phyloP scores from a whole-genome alignment of 306 rosid genomes.

The Cucurbita moschata region DNA sequence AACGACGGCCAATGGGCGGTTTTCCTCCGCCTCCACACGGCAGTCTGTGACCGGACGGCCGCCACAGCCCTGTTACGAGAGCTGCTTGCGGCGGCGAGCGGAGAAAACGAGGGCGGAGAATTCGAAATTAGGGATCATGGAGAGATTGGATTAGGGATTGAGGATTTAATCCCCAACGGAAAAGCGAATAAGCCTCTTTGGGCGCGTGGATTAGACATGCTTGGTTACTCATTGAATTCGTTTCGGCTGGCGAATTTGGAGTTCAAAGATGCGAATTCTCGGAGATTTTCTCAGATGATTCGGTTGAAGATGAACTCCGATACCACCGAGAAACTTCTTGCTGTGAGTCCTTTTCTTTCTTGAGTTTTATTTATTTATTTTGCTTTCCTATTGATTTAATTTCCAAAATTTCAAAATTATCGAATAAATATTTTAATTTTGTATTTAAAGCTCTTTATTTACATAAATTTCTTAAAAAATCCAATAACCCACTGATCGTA shows the following conservation, averaged over 20 bases:
- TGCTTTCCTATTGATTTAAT: too few relatives aligned
- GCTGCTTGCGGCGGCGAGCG: constrained; percentile 14
- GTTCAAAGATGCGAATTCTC: constrained; percentile 28
- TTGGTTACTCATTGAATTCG: constrained; percentile 75
- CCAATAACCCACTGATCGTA: too few relatives aligned
- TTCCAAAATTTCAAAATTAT: too few relatives aligned
- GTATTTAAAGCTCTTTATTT: too few relatives aligned
- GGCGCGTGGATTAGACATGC: constrained; percentile 90
- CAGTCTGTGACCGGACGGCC: constrained; percentile 54
- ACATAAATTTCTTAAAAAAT: too few relatives aligned
- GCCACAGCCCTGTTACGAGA: constrained; percentile 46
- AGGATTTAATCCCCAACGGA: constrained; percentile 57
- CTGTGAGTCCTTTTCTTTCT: constrained; percentile 25
- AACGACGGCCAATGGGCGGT: constrained; percentile 27
- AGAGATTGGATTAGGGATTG: constrained; percentile 32
- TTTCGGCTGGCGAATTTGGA: constrained; percentile 39
- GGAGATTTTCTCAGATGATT: constrained; percentile 34
- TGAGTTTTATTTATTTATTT: too few relatives aligned
- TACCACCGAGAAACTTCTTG: constrained; percentile 34
- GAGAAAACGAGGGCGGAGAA: constrained; percentile 4
- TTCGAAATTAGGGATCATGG: constrained; percentile 21
- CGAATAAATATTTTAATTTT: too few relatives aligned
- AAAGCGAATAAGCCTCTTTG: constrained; percentile 56
- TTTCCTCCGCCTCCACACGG: constrained; percentile 59
- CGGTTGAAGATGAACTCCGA: constrained; percentile 32